Evolutionary conservation across 257 asterid species (phyloP).

Genomic region (Nicotiana obtusifolia): DNA sequence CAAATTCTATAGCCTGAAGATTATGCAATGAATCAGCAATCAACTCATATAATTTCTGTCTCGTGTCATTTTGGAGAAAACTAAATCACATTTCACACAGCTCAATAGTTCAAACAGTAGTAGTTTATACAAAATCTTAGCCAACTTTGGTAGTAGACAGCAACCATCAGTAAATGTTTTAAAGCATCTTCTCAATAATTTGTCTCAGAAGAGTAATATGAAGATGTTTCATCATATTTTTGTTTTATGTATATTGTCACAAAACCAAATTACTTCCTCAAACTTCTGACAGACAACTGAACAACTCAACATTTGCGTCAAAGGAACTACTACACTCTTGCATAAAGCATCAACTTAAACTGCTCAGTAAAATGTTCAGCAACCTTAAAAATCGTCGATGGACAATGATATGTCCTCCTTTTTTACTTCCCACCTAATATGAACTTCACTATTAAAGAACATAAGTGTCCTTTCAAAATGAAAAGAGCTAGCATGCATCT

Average conservation of each 20-base stretch:
- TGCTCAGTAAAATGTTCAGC: background rate
- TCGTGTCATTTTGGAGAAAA: background rate
- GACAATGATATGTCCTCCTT: background rate
- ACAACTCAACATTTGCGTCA: background rate
- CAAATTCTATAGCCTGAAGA: background rate
- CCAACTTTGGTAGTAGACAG: background rate
- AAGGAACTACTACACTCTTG: background rate
- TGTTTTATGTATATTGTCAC: background rate
- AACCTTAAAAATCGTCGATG: background rate
- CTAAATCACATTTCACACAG: background rate
- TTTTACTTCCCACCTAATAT: background rate
- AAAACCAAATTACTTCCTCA: background rate
- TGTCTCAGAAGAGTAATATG: background rate
- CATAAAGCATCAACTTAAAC: background rate
- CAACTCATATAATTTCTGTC: background rate
- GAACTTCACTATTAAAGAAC: background rate
- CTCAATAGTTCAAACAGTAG: background rate
- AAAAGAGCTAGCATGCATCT: background rate
- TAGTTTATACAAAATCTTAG: background rate
- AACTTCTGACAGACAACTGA: background rate
- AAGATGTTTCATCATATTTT: background rate
- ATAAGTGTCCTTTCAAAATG: background rate
- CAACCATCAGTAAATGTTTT: background rate
- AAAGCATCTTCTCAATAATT: background rate
- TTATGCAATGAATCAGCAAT: background rate